Evolutionary conservation across 164 flowering plant species (phyloP), one percentile per base, ranked within the genome.

Genomic region (Macadamia tetraphylla): DNA sequence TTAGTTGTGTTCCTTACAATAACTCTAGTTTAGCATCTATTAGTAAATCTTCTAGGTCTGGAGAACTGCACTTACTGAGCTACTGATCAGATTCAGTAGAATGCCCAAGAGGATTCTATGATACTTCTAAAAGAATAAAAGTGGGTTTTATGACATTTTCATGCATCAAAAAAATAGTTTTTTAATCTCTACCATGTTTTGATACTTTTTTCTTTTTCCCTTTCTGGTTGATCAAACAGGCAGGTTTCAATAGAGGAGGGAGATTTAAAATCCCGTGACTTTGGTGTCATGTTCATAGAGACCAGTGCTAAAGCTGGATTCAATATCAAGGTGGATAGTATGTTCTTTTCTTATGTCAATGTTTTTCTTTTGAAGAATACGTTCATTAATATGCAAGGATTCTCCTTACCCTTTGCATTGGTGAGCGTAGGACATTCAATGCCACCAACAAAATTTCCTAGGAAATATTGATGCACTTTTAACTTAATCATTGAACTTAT

Each of bases 181-280:
- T 53, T 53, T 17, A 14, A 53, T 53, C 3, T 53, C 57, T 3
- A 53, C 23, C 23, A 23, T 23, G 23, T 46, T 12, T 12, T 53
- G 17, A 17, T 53, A 0, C 57, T 35, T 35, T 35, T 35, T 35
- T 53, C 40, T 5, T 35, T 5, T 5, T 5, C 40, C 40, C 5
- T 17, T 53, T 53, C 15, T 12, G 13, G 57, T n/a, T 73, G 70
- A 31, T 73, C 35, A 57, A 73, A 78, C 78, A 92, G 94, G 84
- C 97, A 92, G 79, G 94, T 90, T 48, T 92, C 97, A 1, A 86
- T 88, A 60, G 96, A 92, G 76, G 97, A 92, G 70, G 97, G 97
- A 61, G 97, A 92, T 64, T 71, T 77, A 59, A 86, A 80, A 73
- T 77, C 96, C 43, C 88, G 85, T 17, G 92, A 90, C 30, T 73